Conservation (phyloP, 140 eudicot genomes). For the Senecio squalidus region DNA sequence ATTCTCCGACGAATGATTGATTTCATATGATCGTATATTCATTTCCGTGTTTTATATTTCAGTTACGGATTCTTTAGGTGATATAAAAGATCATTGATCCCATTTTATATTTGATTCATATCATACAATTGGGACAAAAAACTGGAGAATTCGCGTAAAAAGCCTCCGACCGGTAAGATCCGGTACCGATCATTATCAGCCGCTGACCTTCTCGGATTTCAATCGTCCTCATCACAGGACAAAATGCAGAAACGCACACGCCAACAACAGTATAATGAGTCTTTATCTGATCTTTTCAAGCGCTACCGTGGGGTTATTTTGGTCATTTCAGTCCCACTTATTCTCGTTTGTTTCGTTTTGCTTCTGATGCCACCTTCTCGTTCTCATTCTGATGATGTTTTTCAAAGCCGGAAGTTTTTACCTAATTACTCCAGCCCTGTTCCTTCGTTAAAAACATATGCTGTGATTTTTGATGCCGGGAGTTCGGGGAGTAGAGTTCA, state of each 20-base stretch:
- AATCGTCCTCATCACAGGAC: constrained; percentile 31
- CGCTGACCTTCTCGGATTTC: constrained; percentile 37
- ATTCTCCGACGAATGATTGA: not conserved
- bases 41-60: not conserved
- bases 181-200: constrained; percentile 61
- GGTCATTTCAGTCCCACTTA: constrained; percentile 44
- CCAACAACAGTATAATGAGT: constrained; percentile 28
- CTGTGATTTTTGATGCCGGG: constrained; percentile 82
- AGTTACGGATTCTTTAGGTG: no score
- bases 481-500: constrained; percentile 96
- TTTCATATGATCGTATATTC: not conserved
- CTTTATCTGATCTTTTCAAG: constrained; percentile 34
- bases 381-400: constrained; percentile 19
- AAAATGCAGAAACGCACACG: constrained; percentile 45
- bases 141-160: constrained; percentile 52
- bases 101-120: no score
- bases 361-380: constrained; percentile 45
- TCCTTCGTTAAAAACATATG: constrained; percentile 29
- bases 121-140: no score
- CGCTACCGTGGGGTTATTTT: constrained; percentile 47
- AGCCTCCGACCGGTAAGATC: constrained; percentile 47
- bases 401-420: constrained; percentile 34
- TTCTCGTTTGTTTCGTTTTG: constrained; percentile 51
- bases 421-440: constrained; percentile 14
- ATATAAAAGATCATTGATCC: no score